A percentile compares a stretch with the other conserved stretches of the same genome.
Conservation (phyloP, 805 yeast genomes). For the Cyberlindnera lachancei region DNA sequence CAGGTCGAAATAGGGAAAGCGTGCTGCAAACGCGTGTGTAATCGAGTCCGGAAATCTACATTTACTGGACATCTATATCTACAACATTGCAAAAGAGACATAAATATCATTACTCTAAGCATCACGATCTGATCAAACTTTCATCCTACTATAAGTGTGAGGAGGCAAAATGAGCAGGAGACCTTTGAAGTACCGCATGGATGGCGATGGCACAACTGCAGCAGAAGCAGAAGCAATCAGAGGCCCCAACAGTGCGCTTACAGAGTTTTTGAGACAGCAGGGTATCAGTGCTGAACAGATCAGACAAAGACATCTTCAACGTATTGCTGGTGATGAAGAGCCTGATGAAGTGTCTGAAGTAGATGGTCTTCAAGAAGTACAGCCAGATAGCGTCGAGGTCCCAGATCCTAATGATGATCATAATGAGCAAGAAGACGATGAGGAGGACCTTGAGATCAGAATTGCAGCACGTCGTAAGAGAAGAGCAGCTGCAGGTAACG, state of each 20-base stretch:
- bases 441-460: constrained; percentile 26
- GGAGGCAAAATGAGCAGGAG: constrained; percentile 20
- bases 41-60: no score
- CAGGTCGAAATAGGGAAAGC: no score
- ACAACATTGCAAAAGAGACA: no score
- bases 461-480: constrained; percentile 36
- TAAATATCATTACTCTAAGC: no score
- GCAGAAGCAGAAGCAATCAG: constrained; percentile 26
- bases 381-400: background rate
- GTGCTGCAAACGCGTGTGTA: no score
- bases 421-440: constrained; percentile 23
- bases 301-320: constrained; percentile 37
- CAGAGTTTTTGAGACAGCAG: constrained; percentile 80
- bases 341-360: background rate
- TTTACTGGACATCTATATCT: no score
- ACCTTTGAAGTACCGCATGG: constrained; percentile 20
- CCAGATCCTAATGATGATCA: background rate
- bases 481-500: constrained; percentile 27
- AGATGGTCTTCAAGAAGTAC: no score
- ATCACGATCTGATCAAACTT: no score
- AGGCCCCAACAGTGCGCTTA: constrained; percentile 77
- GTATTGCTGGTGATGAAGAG: constrained; percentile 17
- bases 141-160: no score
- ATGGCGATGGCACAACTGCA: constrained; percentile 7
- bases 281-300: constrained; percentile 83